phyloP scores from a whole-genome alignment of 2,329 filamentous ascomycete species.

The Hypoxylon sp. region DNA sequence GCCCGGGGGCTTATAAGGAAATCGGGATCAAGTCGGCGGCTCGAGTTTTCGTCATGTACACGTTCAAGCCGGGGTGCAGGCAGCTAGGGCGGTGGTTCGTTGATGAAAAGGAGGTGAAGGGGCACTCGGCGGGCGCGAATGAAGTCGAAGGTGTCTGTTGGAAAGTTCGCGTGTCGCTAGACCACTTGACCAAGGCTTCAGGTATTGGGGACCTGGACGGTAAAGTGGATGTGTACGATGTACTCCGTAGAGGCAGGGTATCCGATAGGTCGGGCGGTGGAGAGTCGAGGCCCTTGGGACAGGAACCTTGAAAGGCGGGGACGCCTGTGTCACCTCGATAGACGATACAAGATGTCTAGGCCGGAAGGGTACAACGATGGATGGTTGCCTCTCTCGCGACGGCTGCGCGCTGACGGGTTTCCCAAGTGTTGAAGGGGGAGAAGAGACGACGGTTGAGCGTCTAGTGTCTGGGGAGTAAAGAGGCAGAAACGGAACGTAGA shows the following conservation, averaged over 20 bases:
- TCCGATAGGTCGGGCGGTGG: slow-evolving; percentile 50
- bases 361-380: slow-evolving; percentile 33
- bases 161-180: slow-evolving; percentile 45
- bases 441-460: slow-evolving; percentile 30
- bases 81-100: slow-evolving; percentile 38
- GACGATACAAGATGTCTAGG: slow-evolving; percentile 23
- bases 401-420: neutral
- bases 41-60: slow-evolving; percentile 51
- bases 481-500: slow-evolving; percentile 15
- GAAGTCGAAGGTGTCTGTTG: slow-evolving; percentile 39
- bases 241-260: slow-evolving; percentile 48
- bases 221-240: slow-evolving; percentile 49
- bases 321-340: slow-evolving; percentile 41
- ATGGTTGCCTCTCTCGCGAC: slow-evolving; percentile 20
- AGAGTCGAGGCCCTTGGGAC: slow-evolving; percentile 44
- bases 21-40: slow-evolving; percentile 43
- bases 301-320: slow-evolving; percentile 48
- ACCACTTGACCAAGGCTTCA: slow-evolving; percentile 23
- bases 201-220: slow-evolving; percentile 43
- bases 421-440: slow-evolving; percentile 33
- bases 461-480: neutral
- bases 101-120: slow-evolving; percentile 31
- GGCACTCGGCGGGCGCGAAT: slow-evolving; percentile 43
- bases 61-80: slow-evolving; percentile 38
- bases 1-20: slow-evolving; percentile 51